Percentiles rank a stretch among this genome's conserved stretches.
Conservation (phyloP, 177 flowering plant species). For the Vitis hybrid region DNA sequence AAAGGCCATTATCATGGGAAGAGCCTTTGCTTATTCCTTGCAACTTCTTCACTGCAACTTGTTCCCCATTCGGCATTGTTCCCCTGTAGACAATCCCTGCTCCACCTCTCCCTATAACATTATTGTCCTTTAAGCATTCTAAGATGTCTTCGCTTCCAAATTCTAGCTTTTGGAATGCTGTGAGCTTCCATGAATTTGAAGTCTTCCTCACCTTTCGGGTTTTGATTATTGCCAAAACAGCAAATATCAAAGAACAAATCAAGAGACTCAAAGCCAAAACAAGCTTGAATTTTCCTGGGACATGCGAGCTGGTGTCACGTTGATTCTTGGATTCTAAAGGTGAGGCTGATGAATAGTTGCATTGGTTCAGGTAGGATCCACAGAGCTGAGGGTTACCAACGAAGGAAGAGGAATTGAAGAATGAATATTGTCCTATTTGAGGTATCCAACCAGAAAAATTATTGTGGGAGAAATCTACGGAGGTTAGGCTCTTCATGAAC, state of each 20-base stretch:
- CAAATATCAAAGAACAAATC: constrained; percentile 46
- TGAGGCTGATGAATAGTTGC: constrained; percentile 31
- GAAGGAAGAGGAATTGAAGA: constrained; percentile 62
- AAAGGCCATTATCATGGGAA: constrained; percentile 62
- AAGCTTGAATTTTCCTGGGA: constrained; percentile 51
- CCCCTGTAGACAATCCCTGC: constrained; percentile 68
- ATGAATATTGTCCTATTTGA: constrained; percentile 48
- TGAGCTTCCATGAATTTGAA: constrained; percentile 60
- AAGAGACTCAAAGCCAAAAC: constrained; percentile 51
- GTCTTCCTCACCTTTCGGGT: constrained; percentile 27
- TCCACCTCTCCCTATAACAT: constrained; percentile 69
- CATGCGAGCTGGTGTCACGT: constrained; percentile 21
- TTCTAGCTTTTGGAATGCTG: constrained; percentile 58
- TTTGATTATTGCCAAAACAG: constrained; percentile 42
- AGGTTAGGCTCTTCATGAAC: constrained; percentile 61
- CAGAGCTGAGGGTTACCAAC: constrained; percentile 63
- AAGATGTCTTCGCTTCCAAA: constrained; percentile 50
- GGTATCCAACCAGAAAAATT: constrained; percentile 62
- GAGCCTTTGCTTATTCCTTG: constrained; percentile 49
- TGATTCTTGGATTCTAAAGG: constrained; percentile 17
- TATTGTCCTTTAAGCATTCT: constrained; percentile 59
- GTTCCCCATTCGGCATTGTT: constrained; percentile 56
- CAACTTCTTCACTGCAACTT: constrained; percentile 59
- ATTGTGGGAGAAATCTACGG: constrained; percentile 77
- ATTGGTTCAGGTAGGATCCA: constrained; percentile 36